Percentiles rank a stretch among this genome's conserved stretches.
These are phyloP conservation scores for Musa troglodytarum DNA, from an alignment of 176 grass and related monocot species.

Conservation along the genomic window DNA sequence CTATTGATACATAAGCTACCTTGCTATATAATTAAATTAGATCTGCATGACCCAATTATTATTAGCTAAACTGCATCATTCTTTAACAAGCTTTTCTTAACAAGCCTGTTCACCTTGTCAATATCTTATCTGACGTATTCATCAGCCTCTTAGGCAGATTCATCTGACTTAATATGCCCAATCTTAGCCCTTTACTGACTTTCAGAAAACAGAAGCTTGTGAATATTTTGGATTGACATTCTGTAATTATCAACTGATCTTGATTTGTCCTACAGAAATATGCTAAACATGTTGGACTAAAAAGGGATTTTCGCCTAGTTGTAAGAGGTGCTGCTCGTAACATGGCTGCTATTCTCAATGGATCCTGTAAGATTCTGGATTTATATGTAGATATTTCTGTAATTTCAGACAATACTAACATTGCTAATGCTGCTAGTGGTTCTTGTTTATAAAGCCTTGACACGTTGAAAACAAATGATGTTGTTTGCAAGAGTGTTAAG, in stretches of 20 bases:
- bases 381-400: not conserved
- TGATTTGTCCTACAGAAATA: slow-evolving; percentile 62
- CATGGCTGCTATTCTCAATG: slow-evolving; percentile 89
- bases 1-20: too few species aligned
- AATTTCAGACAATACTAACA: not conserved
- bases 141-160: not conserved
- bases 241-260: not conserved
- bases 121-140: not conserved
- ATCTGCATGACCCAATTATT: too few species aligned
- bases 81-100: too few species aligned
- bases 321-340: slow-evolving; percentile 93
- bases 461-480: too few species aligned
- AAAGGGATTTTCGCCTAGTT: slow-evolving; percentile 91
- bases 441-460: not conserved
- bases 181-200: not conserved
- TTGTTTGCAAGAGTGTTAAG: too few species aligned
- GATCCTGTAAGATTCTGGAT: slow-evolving; percentile 80
- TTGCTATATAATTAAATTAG: too few species aligned
- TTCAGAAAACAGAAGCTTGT: not conserved
- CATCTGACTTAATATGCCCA: not conserved
- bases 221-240: not conserved
- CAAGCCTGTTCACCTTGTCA: too few species aligned
- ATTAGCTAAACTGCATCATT: too few species aligned
- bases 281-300: slow-evolving; percentile 88
- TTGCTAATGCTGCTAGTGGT: not conserved